Base-by-base conservation (phyloP, 2,329 filamentous ascomycete species). In the Aspergillus japonicus region DNA sequence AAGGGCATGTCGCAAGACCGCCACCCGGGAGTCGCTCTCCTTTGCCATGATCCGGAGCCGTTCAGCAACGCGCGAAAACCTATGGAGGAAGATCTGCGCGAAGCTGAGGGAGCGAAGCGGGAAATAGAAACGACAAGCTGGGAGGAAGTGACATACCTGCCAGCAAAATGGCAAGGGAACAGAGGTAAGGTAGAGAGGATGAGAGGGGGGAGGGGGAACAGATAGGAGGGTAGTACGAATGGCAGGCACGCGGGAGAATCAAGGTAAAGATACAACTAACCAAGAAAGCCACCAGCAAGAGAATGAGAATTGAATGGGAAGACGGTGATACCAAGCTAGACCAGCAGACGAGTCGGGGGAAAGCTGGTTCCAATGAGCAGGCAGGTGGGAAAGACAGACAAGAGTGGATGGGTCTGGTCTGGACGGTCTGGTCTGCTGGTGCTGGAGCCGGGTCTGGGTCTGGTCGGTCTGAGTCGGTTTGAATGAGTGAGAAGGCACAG, bases 381-480 rank as follows among this genome's bases (percentile, higher is more conserved):
- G 60, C 60, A 55, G 50, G 57, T 62, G 53, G 61, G 61, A 58
- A 59, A 56, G 60, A 19, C 39, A 44, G 16, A 8, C 39, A 56
- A 44, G 50, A 53, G 35, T 66, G 63, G 60, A 66, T 65, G 64
- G 63, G 63, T 66, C 64, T 62, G 60, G 57, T 29, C 14, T 11
- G 33, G 33, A 12, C 33, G 60, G 57, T 29, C 14, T 12, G 33
- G 33, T 35, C 33, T 35, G 11, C 11, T 16, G 33, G 63, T 57
- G 61, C 63, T 16, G 33, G 63, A 55, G 61, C 63, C 62, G 61
- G 39, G 62, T 65, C 61, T 66, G 63, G 63, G 63, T 66, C 63
- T 66, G 33, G 33, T 35, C 33, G 33, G 33, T 35, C 33, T 60
- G 49, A 42, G 21, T 49, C 47, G 29, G 35, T 29, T 29, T 54